Percentiles rank a stretch among this genome's conserved stretches.
Evolutionary conservation across 768 basidiomycete species (phyloP).

Genomic region (Amanita phalloides): DNA sequence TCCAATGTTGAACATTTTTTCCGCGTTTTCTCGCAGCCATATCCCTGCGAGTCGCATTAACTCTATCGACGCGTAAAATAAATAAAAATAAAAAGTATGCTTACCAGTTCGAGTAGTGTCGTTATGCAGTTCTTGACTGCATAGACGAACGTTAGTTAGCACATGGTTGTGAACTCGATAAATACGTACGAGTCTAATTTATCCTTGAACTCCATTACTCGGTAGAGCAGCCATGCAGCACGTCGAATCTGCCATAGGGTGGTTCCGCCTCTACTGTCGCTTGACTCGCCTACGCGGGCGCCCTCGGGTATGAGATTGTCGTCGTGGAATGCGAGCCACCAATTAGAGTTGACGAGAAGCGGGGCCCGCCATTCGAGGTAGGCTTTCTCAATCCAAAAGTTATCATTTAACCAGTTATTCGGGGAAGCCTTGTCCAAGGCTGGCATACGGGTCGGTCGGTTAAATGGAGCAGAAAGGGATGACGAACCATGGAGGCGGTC

Average conservation of each 20-base stretch:
- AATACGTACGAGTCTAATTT: slow-evolving; percentile 47
- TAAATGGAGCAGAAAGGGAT: slow-evolving; percentile 4
- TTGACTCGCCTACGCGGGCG: slow-evolving; percentile 25
- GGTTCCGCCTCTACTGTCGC: slow-evolving; percentile 30
- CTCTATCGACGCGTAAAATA: background rate
- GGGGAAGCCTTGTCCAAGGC: slow-evolving; percentile 79
- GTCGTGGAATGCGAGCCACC: slow-evolving; percentile 86
- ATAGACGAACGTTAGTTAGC: slow-evolving; percentile 6
- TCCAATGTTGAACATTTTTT: slow-evolving; percentile 64
- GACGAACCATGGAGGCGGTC: slow-evolving; percentile 59
- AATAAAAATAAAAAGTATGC: background rate
- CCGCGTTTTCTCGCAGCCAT: slow-evolving; percentile 51
- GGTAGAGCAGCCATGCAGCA: slow-evolving; percentile 71
- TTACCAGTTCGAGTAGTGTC: slow-evolving; percentile 65
- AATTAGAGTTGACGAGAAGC: slow-evolving; percentile 84
- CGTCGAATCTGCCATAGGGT: slow-evolving; percentile 81
- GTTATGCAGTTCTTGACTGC: slow-evolving; percentile 58
- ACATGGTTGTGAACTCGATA: slow-evolving; percentile 1
- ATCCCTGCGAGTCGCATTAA: slow-evolving; percentile 25
- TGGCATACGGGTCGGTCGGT: slow-evolving; percentile 17
- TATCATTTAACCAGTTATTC: slow-evolving; percentile 91
- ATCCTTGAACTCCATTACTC: slow-evolving; percentile 65
- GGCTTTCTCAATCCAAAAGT: slow-evolving; percentile 80
- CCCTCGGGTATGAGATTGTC: slow-evolving; percentile 51
- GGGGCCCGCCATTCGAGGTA: slow-evolving; percentile 87